Evolutionary conservation across 2,329 filamentous ascomycete species (phyloP).

Genomic region (Diaporthe vexans): DNA sequence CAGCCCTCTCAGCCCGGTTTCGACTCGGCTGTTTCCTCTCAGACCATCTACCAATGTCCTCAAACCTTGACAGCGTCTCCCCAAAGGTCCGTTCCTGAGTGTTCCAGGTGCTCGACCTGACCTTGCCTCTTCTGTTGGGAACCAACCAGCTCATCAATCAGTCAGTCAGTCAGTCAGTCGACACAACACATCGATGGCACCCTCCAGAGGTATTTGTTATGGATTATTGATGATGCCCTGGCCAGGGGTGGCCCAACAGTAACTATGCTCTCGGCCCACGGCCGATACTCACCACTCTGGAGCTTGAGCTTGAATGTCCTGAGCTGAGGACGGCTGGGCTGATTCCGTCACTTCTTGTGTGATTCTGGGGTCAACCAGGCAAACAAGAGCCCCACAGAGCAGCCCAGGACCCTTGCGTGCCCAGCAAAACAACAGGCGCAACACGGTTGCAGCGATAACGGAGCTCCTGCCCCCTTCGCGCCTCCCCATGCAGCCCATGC

Average conservation of each 20-base stretch:
- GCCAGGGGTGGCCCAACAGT: neutral
- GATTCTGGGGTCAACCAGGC: slow-evolving; percentile 21
- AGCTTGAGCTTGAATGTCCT: neutral
- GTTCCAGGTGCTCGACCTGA: neutral
- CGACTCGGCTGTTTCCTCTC: slow-evolving; percentile 1
- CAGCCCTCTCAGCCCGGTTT: slow-evolving; percentile 13
- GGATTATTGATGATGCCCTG: neutral
- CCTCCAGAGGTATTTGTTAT: neutral
- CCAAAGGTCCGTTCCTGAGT: neutral
- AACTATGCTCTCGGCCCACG: slow-evolving; percentile 7
- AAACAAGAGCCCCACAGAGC: neutral
- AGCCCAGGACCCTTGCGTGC: slow-evolving; percentile 24
- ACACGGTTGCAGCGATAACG: slow-evolving; percentile 37
- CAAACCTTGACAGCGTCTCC: slow-evolving; percentile 18
- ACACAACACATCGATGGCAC: neutral
- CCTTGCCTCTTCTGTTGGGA: neutral
- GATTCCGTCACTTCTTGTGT: slow-evolving; percentile 21
- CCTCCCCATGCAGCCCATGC: slow-evolving; percentile 7
- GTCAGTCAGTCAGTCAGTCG: neutral
- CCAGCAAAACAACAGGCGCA: slow-evolving; percentile 21
- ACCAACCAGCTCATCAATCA: too few relatives aligned
- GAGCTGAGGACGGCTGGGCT: slow-evolving; percentile 10
- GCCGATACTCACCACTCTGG: slow-evolving; percentile 2
- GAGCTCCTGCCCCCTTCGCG: slow-evolving; percentile 19
- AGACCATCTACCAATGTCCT: slow-evolving; percentile 4